Evolutionary conservation across 2,329 filamentous ascomycete species (phyloP), one percentile per base, ranked within the genome.

Genomic region (Pseudocercospora musae): DNA sequence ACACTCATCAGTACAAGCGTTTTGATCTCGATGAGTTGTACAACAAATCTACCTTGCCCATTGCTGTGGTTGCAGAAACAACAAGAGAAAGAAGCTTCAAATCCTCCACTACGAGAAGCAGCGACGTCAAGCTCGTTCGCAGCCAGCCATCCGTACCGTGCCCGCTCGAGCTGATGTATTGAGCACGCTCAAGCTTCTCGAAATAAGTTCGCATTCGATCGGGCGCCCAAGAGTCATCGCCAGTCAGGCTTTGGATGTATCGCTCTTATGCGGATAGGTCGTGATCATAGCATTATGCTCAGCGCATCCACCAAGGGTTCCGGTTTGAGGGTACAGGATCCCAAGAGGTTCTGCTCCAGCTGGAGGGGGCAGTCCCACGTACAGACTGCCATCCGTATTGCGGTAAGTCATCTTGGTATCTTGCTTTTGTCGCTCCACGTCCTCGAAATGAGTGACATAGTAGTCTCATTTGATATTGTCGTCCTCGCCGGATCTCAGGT

Each of bases 141-240:
- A 87, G 77, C 85, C 84, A 88, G 23, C 85, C 85, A 33, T 80
- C 69, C 63, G 79, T 83, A 11, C 86, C 85, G 66, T 88, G 86
- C 4, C 84, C 85, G 21, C 42, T 46, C 55, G 71, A 62, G 44
- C 60, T 76, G 57, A 69, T 77, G 72, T 87, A 85, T 76, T 76
- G 63, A 87, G 84, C 21, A 76, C 42, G 21, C 73, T 88, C 85
- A 56, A 88, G 68, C 63, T 78, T 79, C 57, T 77, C 69, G 56
- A 84, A 86, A 73, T 86, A 84, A 61, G 79, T 75, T 63, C 84
- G 78, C 85, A 89, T 88, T 60, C 84, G 84, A 0, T 75, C 74
- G 0, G 85, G 76, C 0, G 77, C 74, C 86, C 86, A 89, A 0
- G 84, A 84, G 1, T 74, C 67, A 68, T 89, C 87, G 3, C 86